Evolutionary conservation across 108 stramenopile species (phyloP).

Genomic region (Thalassiosira profunda): DNA sequence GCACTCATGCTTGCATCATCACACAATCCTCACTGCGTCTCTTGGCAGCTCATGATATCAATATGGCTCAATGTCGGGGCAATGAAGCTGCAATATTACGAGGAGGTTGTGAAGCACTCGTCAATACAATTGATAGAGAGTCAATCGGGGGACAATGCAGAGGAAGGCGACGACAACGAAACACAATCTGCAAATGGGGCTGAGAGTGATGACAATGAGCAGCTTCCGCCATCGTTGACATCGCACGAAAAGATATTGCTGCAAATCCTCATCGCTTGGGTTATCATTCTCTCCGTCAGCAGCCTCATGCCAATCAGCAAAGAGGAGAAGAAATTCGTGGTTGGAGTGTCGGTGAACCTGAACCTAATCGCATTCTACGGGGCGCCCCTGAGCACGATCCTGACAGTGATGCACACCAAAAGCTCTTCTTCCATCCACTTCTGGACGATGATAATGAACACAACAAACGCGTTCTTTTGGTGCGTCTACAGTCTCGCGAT

Average conservation of each 20-base stretch:
- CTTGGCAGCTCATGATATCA: slow-evolving; percentile 24
- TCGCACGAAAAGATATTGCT: slow-evolving; percentile 33
- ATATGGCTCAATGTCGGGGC: slow-evolving; percentile 76
- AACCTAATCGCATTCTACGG: slow-evolving; percentile 49
- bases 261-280: slow-evolving; percentile 23
- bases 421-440: slow-evolving; percentile 67
- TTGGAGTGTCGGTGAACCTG: slow-evolving; percentile 48
- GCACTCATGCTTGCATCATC: too few species aligned
- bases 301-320: slow-evolving; percentile 20
- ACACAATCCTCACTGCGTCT: too few species aligned
- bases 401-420: slow-evolving; percentile 29
- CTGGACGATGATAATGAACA: slow-evolving; percentile 77
- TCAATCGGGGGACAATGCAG: neutral
- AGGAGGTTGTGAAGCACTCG: slow-evolving; percentile 27
- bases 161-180: neutral
- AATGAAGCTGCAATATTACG: slow-evolving; percentile 69
- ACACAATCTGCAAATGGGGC: slow-evolving; percentile 1
- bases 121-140: slow-evolving; percentile 8
- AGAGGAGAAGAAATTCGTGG: slow-evolving; percentile 23
- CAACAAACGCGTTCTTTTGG: slow-evolving; percentile 80
- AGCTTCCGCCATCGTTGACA: slow-evolving; percentile 15
- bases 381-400: slow-evolving; percentile 43
- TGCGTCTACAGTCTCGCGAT: slow-evolving; percentile 70
- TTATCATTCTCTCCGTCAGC: slow-evolving; percentile 27
- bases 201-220: neutral